phyloP scores from a whole-genome alignment of 495 filamentous ascomycete genomes.

The Neurospora intermedia region DNA sequence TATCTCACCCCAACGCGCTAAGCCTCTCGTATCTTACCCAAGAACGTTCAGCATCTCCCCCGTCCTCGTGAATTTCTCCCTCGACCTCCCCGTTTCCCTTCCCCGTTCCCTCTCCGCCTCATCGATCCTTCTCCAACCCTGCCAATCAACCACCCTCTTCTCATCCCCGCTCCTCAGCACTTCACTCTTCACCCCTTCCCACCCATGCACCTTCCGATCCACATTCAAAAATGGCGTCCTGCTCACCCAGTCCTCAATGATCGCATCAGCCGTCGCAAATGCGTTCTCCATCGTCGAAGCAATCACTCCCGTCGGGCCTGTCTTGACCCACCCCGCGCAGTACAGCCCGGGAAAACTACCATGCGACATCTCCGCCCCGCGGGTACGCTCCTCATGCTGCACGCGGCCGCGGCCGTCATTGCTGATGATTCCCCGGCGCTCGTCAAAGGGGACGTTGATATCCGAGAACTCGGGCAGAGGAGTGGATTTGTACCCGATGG shows the following conservation, averaged over 20 bases:
- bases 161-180: constrained; percentile 17
- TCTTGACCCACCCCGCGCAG: constrained; percentile 93
- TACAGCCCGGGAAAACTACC: constrained; percentile 65
- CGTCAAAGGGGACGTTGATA: constrained; percentile 72
- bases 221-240: constrained; percentile 36
- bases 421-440: constrained; percentile 59
- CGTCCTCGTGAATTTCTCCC: constrained; percentile 73
- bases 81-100: constrained; percentile 54
- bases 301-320: constrained; percentile 91
- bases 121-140: constrained; percentile 82
- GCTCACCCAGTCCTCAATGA: constrained; percentile 59
- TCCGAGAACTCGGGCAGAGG: constrained; percentile 64
- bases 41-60: constrained; percentile 70
- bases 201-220: constrained; percentile 43
- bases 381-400: constrained; percentile 17
- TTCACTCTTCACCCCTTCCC: constrained; percentile 58
- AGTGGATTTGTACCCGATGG: constrained; percentile 82
- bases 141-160: constrained; percentile 57
- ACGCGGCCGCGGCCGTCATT: constrained; percentile 79
- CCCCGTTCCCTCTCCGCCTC: constrained; percentile 61
- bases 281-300: constrained; percentile 94
- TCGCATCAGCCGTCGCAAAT: constrained; percentile 75
- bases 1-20: neutral
- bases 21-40: constrained; percentile 20
- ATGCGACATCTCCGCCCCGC: constrained; percentile 17